phyloP scores from a whole-genome alignment of 768 basidiomycete species.

The Mycena amicta region DNA sequence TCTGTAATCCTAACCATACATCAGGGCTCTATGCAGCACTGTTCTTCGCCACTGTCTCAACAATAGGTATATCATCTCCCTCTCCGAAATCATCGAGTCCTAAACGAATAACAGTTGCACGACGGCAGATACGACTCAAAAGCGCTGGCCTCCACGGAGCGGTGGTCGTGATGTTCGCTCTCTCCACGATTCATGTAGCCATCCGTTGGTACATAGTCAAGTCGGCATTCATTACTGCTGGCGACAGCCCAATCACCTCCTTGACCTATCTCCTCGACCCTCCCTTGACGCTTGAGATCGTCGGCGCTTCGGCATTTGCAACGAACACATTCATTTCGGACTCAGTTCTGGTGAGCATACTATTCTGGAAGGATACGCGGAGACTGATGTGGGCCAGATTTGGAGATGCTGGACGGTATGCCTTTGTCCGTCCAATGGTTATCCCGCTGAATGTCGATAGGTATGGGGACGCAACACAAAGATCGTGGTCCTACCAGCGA shows the following conservation, averaged over 20 bases:
- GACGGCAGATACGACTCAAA: too few species aligned
- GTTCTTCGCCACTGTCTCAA: neutral
- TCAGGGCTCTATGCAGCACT: neutral
- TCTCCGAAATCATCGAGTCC: too few species aligned
- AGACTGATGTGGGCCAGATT: conserved; percentile 3
- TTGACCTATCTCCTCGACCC: neutral
- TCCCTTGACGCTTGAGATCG: conserved; percentile 6
- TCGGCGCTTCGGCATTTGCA: neutral
- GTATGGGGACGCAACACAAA: conserved; percentile 11
- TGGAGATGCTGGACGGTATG: conserved; percentile 21
- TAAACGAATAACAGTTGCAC: too few species aligned
- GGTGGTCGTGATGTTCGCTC: conserved; percentile 11
- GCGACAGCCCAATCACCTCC: neutral
- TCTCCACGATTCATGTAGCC: conserved; percentile 9
- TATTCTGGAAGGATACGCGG: neutral
- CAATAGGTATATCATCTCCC: too few species aligned
- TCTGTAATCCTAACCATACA: too few species aligned
- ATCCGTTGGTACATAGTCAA: conserved; percentile 9
- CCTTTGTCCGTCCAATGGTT: too few species aligned
- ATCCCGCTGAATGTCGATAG: too few species aligned
- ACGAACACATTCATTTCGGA: conserved; percentile 13
- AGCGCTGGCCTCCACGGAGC: neutral
- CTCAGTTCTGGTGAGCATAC: conserved; percentile 6
- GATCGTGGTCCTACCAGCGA: conserved; percentile 4
- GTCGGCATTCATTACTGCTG: conserved; percentile 10